Percentiles rank a stretch among this genome's conserved stretches.
Evolutionary conservation across 352 stramenopile species (phyloP).

Genomic region (Phytophthora tubulina): DNA sequence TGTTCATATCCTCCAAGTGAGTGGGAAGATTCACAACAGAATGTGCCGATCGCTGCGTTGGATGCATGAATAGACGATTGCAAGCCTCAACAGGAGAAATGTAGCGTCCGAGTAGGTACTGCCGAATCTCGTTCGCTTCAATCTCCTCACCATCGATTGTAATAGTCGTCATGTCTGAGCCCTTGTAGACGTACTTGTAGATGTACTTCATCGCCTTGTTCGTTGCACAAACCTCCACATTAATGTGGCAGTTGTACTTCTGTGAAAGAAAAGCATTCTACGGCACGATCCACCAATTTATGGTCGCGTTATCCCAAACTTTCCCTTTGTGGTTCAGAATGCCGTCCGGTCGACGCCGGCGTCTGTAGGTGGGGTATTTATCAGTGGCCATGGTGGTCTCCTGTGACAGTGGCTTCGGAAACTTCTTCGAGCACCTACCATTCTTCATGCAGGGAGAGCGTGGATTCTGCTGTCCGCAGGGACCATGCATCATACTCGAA

Average conservation of each 20-base stretch:
- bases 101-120: slow-evolving; percentile 38
- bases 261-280: slow-evolving; percentile 65
- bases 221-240: slow-evolving; percentile 57
- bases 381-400: neutral
- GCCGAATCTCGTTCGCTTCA: slow-evolving; percentile 35
- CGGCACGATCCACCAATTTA: slow-evolving; percentile 58
- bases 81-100: slow-evolving; percentile 52
- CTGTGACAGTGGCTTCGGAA: slow-evolving; percentile 22
- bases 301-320: slow-evolving; percentile 27
- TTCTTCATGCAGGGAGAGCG: slow-evolving; percentile 30
- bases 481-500: slow-evolving; percentile 26
- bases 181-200: slow-evolving; percentile 72
- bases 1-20: neutral
- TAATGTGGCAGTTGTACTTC: slow-evolving; percentile 72
- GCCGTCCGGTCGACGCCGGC: too few species aligned
- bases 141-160: slow-evolving; percentile 4
- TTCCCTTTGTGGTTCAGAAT: slow-evolving; percentile 1
- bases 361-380: slow-evolving; percentile 6
- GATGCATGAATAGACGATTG: slow-evolving; percentile 36
- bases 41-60: slow-evolving; percentile 19
- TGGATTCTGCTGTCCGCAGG: slow-evolving; percentile 5
- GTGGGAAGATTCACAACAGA: neutral
- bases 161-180: slow-evolving; percentile 42
- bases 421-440: slow-evolving; percentile 37
- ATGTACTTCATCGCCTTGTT: slow-evolving; percentile 62